phyloP scores from a whole-genome alignment of 768 basidiomycete species.

The Lactarius sanguifluus region DNA sequence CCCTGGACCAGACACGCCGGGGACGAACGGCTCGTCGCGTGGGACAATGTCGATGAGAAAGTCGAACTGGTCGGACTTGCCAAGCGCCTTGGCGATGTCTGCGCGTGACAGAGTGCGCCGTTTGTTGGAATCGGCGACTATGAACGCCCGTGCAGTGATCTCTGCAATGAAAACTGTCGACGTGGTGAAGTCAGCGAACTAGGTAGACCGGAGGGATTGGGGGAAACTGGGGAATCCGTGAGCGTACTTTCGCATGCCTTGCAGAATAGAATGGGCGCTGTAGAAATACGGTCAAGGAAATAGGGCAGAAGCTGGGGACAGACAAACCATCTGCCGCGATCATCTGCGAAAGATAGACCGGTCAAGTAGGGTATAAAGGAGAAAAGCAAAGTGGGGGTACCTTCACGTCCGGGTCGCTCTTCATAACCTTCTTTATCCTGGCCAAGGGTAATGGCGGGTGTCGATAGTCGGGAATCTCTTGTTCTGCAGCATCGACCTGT shows the following conservation, averaged over 20 bases:
- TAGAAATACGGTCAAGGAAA: conserved; percentile 11
- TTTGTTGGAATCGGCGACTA: conserved; percentile 93
- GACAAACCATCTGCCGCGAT: conserved; percentile 89
- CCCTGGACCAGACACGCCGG: conserved; percentile 21
- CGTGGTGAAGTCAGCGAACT: conserved; percentile 3
- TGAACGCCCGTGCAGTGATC: conserved; percentile 93
- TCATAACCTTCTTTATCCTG: conserved; percentile 99
- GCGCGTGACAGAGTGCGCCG: conserved; percentile 92
- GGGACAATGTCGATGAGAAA: conserved; percentile 97
- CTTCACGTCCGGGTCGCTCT: conserved; percentile 96
- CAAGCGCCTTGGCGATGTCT: conserved; percentile 90
- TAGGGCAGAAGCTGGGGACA: conserved; percentile 26
- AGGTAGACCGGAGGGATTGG: background rate
- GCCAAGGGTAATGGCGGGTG: conserved; percentile 91
- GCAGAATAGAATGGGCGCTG: conserved; percentile 93
- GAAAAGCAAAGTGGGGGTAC: conserved; percentile 45
- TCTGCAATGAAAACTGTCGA: conserved; percentile 93
- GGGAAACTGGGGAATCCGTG: background rate
- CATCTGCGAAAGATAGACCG: conserved; percentile 58
- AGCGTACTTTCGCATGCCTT: conserved; percentile 98
- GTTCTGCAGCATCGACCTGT: conserved; percentile 83
- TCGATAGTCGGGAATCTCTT: conserved; percentile 83
- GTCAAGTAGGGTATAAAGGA: background rate
- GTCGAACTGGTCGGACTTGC: conserved; percentile 94
- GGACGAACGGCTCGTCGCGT: conserved; percentile 58